Evolutionary conservation across 257 asterid genomes (phyloP), one percentile per base, ranked within the genome.

Genomic region (Scutellaria galericulata): DNA sequence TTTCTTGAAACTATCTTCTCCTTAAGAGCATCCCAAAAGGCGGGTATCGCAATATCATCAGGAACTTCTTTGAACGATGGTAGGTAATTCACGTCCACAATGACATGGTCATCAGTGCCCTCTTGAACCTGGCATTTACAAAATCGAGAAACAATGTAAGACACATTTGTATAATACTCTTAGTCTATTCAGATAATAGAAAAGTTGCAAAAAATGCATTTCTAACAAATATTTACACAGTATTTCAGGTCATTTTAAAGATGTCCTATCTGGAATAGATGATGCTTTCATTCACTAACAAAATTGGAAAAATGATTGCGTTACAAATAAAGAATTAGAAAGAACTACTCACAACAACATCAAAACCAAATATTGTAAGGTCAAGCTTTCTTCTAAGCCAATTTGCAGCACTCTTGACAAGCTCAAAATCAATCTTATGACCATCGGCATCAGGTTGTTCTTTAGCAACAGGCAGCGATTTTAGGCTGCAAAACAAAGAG

Each of bases 41-140:
- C 93, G 55, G 96, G 98, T 62, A 95, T 73, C 13, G 99, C 99
- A 71, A 85, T 84, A 64, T 90, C 92, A 75, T 92, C 91, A 0
- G 99, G 91, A 41, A 95, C 88, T 86, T 95, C 99, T 81, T 92
- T 95, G 86, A 95, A 90, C 5, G 99, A 95, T 64, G 99, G 99
- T 60, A 95, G 91, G 77, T 92, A 92, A 83, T 95, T 95, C 76
- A 95, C 84, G 79, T 90, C 99, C 68, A 95, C 97, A 56, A 92
- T 90, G 70, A 95, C 96, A 77, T 95, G 99, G 79, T 92, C 99
- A 12, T 98, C 96, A 0, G 89, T 87, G 65, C 84, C 86, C 66
- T 92, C 99, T 79, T 95, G 94, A 72, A 95, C 84, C 99, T 92
- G 90, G 41, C 24, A 50, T 68, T 79, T 47, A 47, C 53, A 50